These are phyloP conservation scores for Ephemerocybe angulata DNA, from an alignment of 768 basidiomycete genomes.

Conservation along the genomic window DNA sequence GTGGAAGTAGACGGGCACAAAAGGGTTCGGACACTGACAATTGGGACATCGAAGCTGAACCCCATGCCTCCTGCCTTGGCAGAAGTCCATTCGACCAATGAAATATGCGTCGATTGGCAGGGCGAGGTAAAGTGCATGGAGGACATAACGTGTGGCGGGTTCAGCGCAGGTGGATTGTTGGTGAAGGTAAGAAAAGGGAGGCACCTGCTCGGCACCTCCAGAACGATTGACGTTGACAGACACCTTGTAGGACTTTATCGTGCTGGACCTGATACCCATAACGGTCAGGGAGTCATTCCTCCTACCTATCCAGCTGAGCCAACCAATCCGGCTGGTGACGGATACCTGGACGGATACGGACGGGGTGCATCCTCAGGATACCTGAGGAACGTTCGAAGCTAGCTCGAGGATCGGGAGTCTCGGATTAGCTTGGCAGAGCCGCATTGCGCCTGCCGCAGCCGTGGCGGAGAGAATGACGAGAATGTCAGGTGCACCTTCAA, in stretches of 20 bases:
- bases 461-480: no score
- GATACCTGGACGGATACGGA: constrained; percentile 43
- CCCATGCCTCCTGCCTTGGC: constrained; percentile 27
- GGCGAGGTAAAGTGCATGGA: constrained; percentile 43
- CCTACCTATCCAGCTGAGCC: constrained; percentile 38
- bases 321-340: constrained; percentile 53
- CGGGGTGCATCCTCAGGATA: constrained; percentile 34
- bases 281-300: constrained; percentile 42
- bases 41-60: constrained; percentile 46
- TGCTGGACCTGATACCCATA: constrained; percentile 45
- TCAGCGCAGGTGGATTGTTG: constrained; percentile 38
- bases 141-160: constrained; percentile 41
- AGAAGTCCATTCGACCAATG: constrained; percentile 17
- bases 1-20: constrained; percentile 36
- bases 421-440: no score
- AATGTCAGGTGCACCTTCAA: neutral
- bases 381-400: constrained; percentile 14
- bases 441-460: no score
- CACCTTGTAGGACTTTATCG: constrained; percentile 49
- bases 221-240: neutral
- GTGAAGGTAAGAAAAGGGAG: constrained; percentile 42
- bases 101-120: constrained; percentile 50
- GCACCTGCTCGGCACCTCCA: constrained; percentile 1
- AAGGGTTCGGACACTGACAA: constrained; percentile 31
- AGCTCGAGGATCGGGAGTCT: no score